Base-by-base conservation (phyloP, 108 stramenopile genomes). In the Cyclotella sp. region DNA sequence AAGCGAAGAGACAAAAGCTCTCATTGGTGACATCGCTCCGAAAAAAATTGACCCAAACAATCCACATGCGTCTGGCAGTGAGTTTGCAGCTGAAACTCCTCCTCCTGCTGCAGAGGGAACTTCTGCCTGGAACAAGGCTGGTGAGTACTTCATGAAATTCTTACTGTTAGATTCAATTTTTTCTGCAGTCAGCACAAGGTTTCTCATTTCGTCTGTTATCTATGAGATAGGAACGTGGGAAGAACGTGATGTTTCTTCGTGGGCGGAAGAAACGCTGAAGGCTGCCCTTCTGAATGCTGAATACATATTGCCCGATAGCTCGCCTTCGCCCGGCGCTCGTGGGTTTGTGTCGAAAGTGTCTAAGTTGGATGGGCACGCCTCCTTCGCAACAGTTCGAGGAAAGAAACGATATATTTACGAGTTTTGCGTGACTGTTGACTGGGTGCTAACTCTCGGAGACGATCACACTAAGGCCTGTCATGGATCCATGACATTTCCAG, bases 1-100 rank as follows among this genome's bases (percentile, higher is more conserved):
- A n/a, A 86, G 91, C 29, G 97, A 97, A 54, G 94, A 98, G 68
- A 91, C 90, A 9, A 96, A 90, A 70, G 82, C 72, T 34, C 81
- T 97, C 69, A 97, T 97, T 71, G 97, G 97, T 21, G 95, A 97
- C 69, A 98, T 97, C 75, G 96, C 97, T 18, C 98, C 98, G 47
- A 96, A 97, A 77, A 92, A 88, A 66, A 61, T 98, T 24, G 87
- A 91, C 42, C 60, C 67, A n/a, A 77, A 68, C 18, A 57, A 91
- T 44, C 53, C 67, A 26, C 71, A 57, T 34, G 61, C 58, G 16
- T 64, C 58, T 22, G 83, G 78, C 19, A 55, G 66, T 46, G 81
- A 67, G 24, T 44, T 75, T 55, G 45, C 85, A 15, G 52, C 77
- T 3, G 81, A 40, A 43, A n/a, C n/a, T n/a, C 45, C 42, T 66